Evolutionary conservation across 441 rosid genomes (phyloP).

Genomic region (Brassica balearica): DNA sequence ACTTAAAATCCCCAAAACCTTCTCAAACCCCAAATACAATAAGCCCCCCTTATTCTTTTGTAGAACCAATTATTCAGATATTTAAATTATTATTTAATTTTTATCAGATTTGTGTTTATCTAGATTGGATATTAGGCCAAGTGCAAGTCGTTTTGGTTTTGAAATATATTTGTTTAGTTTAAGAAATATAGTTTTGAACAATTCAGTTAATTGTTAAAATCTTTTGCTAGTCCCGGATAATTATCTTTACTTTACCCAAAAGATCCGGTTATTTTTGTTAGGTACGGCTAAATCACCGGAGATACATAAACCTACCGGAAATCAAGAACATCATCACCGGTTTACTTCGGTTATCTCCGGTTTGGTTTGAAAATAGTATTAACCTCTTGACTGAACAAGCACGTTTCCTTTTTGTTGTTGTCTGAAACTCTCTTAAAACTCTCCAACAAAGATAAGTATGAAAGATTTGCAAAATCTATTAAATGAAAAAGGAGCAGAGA

Average conservation of each 20-base stretch:
- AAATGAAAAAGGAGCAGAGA: slow-evolving; percentile 32
- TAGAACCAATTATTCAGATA: not conserved
- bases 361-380: slow-evolving; percentile 18
- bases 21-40: too few relatives aligned
- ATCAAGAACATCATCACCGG: not conserved
- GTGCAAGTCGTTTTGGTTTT: not conserved
- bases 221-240: not conserved
- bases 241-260: not conserved
- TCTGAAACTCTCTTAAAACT: slow-evolving; percentile 29
- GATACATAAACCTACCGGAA: not conserved
- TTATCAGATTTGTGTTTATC: not conserved
- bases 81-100: not conserved
- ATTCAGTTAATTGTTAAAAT: not conserved
- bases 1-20: too few relatives aligned
- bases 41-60: too few relatives aligned
- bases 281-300: not conserved
- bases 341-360: slow-evolving; percentile 13
- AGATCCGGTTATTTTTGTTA: not conserved
- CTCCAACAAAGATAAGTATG: slow-evolving; percentile 18
- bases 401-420: slow-evolving; percentile 21
- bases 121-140: not conserved
- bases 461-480: slow-evolving; percentile 32
- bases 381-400: not conserved
- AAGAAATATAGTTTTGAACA: not conserved
- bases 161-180: not conserved